These are phyloP conservation scores for Dendryphion nanum DNA, from an alignment of 2,329 filamentous ascomycete species.

Conservation along the genomic window DNA sequence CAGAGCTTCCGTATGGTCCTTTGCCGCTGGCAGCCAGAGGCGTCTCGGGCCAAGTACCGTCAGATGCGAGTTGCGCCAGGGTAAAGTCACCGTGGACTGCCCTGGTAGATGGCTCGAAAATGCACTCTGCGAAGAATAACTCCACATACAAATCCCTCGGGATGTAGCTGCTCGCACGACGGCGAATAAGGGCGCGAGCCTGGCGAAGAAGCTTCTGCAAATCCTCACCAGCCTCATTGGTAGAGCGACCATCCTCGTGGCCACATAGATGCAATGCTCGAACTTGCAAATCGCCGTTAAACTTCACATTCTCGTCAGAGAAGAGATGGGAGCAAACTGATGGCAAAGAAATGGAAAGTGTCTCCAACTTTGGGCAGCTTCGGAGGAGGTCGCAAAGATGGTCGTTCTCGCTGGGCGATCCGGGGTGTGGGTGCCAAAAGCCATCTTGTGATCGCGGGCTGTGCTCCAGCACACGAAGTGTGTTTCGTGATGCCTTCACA, in stretches of 20 bases:
- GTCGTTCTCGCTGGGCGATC: constrained; percentile 43
- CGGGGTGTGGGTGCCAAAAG: constrained; percentile 52
- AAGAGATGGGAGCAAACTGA: constrained; percentile 50
- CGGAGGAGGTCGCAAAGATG: constrained; percentile 51
- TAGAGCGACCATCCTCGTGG: constrained; percentile 37
- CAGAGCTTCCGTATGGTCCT: constrained; percentile 50
- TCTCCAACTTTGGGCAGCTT: constrained; percentile 47
- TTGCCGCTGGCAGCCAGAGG: constrained; percentile 42
- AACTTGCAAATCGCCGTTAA: constrained; percentile 49
- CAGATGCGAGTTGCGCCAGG: constrained; percentile 41
- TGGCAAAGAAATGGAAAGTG: constrained; percentile 49
- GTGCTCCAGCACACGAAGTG: constrained; percentile 53
- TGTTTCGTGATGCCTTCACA: constrained; percentile 48
- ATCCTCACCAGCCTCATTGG: constrained; percentile 32
- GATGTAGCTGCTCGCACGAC: constrained; percentile 37
- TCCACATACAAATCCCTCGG: constrained; percentile 45
- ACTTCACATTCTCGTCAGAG: constrained; percentile 44
- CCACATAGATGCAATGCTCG: constrained; percentile 50
- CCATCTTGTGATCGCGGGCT: constrained; percentile 53
- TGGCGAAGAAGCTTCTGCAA: constrained; percentile 43
- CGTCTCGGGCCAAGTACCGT: constrained; percentile 42
- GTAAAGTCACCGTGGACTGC: constrained; percentile 51
- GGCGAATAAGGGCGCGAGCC: constrained; percentile 42
- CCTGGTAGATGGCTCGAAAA: constrained; percentile 48
- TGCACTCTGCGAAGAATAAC: constrained; percentile 52